These are phyloP conservation scores for Endothia cerciana DNA, from an alignment of 2,329 filamentous ascomycete species.

Conservation along the genomic window DNA sequence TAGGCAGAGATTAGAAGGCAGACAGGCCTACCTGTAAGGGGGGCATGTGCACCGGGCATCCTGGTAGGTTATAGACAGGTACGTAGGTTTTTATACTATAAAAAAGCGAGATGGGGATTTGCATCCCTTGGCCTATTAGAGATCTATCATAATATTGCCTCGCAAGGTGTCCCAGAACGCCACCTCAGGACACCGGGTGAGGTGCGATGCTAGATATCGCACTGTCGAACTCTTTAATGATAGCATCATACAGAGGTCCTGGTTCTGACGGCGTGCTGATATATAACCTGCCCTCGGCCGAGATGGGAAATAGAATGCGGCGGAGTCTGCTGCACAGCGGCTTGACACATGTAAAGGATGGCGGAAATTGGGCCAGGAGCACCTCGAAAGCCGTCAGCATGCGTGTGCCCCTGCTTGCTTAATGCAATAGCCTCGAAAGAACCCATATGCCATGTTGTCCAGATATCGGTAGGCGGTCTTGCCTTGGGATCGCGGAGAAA, in stretches of 20 bases:
- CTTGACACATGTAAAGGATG: neutral
- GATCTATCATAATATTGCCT: too few relatives aligned
- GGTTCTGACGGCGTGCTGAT: neutral
- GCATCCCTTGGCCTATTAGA: too few relatives aligned
- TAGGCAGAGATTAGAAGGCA: too few relatives aligned
- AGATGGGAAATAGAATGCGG: neutral
- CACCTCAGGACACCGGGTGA: neutral
- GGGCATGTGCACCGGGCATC: too few relatives aligned
- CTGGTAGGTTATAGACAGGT: too few relatives aligned
- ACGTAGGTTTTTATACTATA: too few relatives aligned
- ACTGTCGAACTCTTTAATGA: neutral
- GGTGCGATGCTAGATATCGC: neutral
- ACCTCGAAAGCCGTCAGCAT: neutral
- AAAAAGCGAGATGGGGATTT: too few relatives aligned
- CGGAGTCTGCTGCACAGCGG: neutral
- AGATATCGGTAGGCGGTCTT: neutral
- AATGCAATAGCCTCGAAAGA: neutral
- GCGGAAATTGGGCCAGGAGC: neutral
- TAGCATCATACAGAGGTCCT: neutral
- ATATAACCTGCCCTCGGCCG: neutral
- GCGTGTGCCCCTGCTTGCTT: conserved; percentile 21
- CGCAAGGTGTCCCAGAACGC: neutral
- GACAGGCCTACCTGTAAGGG: too few relatives aligned
- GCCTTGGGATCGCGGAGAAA: neutral
- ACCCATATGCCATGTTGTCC: neutral